These are phyloP conservation scores for Triticum turgidum DNA, from an alignment of 176 grass and related monocot species.

Conservation along the genomic window DNA sequence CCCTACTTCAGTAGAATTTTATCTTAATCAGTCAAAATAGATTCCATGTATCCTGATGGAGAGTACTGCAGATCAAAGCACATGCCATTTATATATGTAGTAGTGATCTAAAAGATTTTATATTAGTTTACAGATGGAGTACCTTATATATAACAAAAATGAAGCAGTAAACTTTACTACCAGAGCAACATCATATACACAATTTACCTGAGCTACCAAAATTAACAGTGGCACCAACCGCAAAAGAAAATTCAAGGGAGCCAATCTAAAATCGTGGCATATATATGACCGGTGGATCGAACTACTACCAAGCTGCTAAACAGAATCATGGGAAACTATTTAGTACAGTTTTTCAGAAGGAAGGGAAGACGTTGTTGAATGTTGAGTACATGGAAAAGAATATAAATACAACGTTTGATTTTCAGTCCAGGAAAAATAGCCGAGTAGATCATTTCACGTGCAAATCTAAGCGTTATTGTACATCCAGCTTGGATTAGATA, in stretches of 20 bases:
- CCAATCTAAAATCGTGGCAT: background rate
- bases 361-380: background rate
- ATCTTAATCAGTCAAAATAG: too few relatives aligned
- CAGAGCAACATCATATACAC: background rate
- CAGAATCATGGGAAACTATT: constrained; percentile 23
- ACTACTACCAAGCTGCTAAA: constrained; percentile 18
- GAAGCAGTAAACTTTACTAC: background rate
- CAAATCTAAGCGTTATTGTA: background rate
- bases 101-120: too few relatives aligned
- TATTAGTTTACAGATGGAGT: background rate
- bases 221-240: background rate
- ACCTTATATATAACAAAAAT: background rate
- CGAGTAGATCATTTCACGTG: background rate
- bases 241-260: background rate
- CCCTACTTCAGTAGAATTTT: too few relatives aligned
- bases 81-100: background rate
- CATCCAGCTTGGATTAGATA: constrained; percentile 18
- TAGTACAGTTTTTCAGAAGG: background rate
- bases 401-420: constrained; percentile 16
- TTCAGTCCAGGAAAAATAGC: constrained; percentile 4
- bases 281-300: background rate
- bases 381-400: constrained; percentile 17
- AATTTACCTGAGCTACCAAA: constrained; percentile 15
- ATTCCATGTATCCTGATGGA: too few relatives aligned
- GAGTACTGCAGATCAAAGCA: background rate